phyloP scores from a whole-genome alignment of 768 basidiomycete genomes.

The Pilatotrama ljubarskyi region DNA sequence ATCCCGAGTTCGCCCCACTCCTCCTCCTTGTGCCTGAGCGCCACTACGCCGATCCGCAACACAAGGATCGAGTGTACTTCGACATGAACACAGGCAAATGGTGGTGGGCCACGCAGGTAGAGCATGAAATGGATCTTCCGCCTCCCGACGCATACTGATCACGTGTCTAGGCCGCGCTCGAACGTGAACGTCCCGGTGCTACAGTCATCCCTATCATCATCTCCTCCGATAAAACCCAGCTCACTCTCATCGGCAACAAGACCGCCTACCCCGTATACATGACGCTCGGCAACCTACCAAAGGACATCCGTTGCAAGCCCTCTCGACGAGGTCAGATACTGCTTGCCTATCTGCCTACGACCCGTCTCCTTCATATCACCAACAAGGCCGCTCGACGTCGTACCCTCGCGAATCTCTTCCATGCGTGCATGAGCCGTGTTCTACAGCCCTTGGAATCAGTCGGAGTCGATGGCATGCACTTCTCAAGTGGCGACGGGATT shows the following conservation, averaged over 20 bases:
- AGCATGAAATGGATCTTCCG: background rate
- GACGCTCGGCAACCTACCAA: slow-evolving; percentile 31
- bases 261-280: slow-evolving; percentile 29
- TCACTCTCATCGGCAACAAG: slow-evolving; percentile 25
- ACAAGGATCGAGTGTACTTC: slow-evolving; percentile 32
- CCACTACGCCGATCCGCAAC: slow-evolving; percentile 36
- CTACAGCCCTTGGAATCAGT: slow-evolving; percentile 15
- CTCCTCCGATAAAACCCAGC: slow-evolving; percentile 27
- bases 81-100: slow-evolving; percentile 51
- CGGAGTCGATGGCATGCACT: slow-evolving; percentile 14
- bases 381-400: slow-evolving; percentile 24
- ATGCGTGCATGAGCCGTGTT: slow-evolving; percentile 23
- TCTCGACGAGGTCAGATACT: slow-evolving; percentile 27
- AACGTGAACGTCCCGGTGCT: slow-evolving; percentile 19
- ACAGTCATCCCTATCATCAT: slow-evolving; percentile 27
- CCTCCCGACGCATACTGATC: background rate
- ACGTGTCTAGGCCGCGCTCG: slow-evolving; percentile 15
- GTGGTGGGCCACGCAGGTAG: slow-evolving; percentile 54
- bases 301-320: slow-evolving; percentile 28
- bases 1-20: slow-evolving; percentile 34
- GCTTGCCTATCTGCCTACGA: slow-evolving; percentile 29
- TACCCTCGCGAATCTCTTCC: slow-evolving; percentile 27
- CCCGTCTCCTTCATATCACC: slow-evolving; percentile 20
- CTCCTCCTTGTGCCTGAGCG: slow-evolving; percentile 38
- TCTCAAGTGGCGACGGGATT: slow-evolving; percentile 26